phyloP scores from a whole-genome alignment of 345 rosid species.

The Populus euphratica region DNA sequence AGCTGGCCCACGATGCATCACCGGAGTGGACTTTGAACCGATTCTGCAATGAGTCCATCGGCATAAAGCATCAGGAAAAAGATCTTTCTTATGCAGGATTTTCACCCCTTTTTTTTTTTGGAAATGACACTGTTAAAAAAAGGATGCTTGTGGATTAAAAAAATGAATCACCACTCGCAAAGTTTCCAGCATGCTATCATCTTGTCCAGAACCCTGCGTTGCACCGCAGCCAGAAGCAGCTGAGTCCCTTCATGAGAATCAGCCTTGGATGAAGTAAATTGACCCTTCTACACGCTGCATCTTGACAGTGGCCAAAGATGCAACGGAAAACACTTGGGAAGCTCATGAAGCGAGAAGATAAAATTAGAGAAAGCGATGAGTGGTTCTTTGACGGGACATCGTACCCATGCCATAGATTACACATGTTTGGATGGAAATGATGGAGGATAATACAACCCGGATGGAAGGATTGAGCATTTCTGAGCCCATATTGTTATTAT shows the following conservation, averaged over 20 bases:
- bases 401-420: no score
- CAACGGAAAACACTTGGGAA: no score
- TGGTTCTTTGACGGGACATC: no score
- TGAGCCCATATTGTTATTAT: no score
- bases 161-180: conserved; percentile 23
- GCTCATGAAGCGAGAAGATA: no score
- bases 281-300: conserved; percentile 45
- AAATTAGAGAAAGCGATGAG: no score
- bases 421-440: no score
- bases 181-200: conserved; percentile 35
- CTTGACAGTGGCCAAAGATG: no score
- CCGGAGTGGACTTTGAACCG: conserved; percentile 40
- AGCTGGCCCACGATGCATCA: conserved; percentile 52
- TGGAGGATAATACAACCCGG: no score
- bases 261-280: conserved; percentile 35
- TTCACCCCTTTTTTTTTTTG: background rate
- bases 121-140: background rate
- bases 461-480: no score
- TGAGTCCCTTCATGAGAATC: conserved; percentile 29
- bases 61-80: conserved; percentile 1
- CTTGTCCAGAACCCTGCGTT: conserved; percentile 31
- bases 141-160: background rate
- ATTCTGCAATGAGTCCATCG: conserved; percentile 43
- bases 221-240: conserved; percentile 30
- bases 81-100: background rate